These are phyloP conservation scores for Amoebophrya sp. DNA, from an alignment of 169 alveolate genomes.

Conservation along the genomic window DNA sequence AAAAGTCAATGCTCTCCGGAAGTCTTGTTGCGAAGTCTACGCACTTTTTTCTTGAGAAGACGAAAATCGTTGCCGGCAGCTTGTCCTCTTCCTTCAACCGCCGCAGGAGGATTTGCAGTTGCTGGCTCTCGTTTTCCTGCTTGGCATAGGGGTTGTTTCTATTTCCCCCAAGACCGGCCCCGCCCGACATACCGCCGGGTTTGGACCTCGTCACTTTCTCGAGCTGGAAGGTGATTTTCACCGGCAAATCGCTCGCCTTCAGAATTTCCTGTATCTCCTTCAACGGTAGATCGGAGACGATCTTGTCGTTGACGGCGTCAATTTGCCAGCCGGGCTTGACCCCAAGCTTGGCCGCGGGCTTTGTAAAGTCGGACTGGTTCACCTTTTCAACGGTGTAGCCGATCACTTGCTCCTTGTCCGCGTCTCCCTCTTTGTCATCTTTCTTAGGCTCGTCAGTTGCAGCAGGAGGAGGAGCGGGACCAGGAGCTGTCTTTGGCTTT, in stretches of 20 bases:
- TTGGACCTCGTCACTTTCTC: too few relatives aligned
- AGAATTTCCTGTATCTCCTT: slow-evolving; percentile 9
- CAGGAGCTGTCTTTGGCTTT: background rate
- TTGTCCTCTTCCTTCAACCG: slow-evolving; percentile 56
- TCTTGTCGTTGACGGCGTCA: background rate
- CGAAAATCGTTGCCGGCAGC: slow-evolving; percentile 90
- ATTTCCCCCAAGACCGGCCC: background rate
- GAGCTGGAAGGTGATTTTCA: background rate
- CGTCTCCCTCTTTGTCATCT: background rate
- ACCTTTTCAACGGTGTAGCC: background rate
- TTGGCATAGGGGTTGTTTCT: background rate
- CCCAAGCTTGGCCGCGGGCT: background rate
- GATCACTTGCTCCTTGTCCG: background rate
- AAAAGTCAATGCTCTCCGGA: too few relatives aligned
- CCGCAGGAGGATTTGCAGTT: slow-evolving; percentile 49
- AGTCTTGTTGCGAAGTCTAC: slow-evolving; percentile 60
- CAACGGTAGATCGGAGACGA: background rate
- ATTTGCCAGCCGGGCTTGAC: background rate
- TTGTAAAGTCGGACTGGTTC: background rate
- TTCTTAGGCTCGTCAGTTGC: too few relatives aligned
- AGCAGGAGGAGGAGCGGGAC: too few relatives aligned
- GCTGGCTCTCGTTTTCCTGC: slow-evolving; percentile 49
- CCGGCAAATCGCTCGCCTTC: background rate
- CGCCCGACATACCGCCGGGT: too few relatives aligned
- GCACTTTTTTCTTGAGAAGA: slow-evolving; percentile 76